Evolutionary conservation across 78 protist genomes (phyloP).

Genomic region (Dictyostelium purpureum): DNA sequence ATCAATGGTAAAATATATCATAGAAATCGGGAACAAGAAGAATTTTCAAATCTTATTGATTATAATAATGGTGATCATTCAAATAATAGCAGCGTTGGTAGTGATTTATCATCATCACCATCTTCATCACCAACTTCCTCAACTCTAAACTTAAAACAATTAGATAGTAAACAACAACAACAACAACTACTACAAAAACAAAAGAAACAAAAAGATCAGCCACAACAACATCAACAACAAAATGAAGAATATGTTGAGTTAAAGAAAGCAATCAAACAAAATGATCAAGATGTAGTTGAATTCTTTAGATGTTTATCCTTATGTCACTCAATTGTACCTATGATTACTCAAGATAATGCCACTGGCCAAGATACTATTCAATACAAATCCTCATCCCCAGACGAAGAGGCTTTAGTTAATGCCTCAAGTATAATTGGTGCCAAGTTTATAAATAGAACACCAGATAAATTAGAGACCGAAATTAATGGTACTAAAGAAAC

Average conservation of each 20-base stretch:
- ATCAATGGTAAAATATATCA: conserved; percentile 57
- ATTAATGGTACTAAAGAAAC: conserved; percentile 2
- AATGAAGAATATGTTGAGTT: neutral
- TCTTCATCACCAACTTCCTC: neutral
- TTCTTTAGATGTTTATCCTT: conserved; percentile 48
- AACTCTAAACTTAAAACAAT: no score
- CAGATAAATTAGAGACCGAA: neutral
- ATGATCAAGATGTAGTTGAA: neutral
- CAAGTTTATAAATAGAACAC: conserved; percentile 48
- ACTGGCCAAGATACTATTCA: neutral
- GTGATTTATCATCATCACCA: conserved; percentile 3
- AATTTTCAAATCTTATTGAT: neutral
- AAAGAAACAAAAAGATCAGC: neutral
- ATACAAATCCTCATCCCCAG: conserved; percentile 94
- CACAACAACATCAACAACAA: neutral
- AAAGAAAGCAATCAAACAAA: neutral
- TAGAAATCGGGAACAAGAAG: neutral
- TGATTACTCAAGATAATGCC: neutral
- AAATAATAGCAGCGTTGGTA: neutral
- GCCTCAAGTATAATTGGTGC: conserved; percentile 85
- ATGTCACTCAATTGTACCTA: conserved; percentile 61
- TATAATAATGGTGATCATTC: neutral
- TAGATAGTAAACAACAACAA: neutral
- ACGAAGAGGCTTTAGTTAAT: conserved; percentile 93
- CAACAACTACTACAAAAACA: neutral